Evolutionary conservation across 164 flowering plant genomes (phyloP).

Genomic region (Vitis cinerea): DNA sequence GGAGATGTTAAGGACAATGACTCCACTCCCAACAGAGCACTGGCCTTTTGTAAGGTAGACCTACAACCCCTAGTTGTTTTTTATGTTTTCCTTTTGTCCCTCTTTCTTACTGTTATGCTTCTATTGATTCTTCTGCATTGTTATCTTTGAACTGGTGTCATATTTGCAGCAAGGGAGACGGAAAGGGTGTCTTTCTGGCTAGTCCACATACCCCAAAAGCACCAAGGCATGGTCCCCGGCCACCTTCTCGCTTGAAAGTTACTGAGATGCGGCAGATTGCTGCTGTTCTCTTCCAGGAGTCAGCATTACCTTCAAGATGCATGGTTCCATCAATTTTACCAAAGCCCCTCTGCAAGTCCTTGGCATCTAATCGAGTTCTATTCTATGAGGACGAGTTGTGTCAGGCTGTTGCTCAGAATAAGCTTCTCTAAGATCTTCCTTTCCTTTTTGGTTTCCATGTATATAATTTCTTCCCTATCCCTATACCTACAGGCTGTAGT

Average conservation of each 20-base stretch:
- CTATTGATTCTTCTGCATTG: background rate
- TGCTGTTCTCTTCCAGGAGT: constrained; percentile 80
- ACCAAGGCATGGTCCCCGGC: constrained; percentile 76
- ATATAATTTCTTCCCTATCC: constrained; percentile 25
- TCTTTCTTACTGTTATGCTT: background rate
- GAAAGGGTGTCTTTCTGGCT: constrained; percentile 31
- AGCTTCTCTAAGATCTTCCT: constrained; percentile 50
- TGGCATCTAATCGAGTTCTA: constrained; percentile 78
- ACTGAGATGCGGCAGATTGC: constrained; percentile 70
- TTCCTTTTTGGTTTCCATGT: constrained; percentile 25
- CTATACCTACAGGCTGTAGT: constrained; percentile 6
- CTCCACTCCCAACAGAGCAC: constrained; percentile 76
- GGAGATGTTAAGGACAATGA: constrained; percentile 70
- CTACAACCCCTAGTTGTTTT: background rate
- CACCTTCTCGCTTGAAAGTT: constrained; percentile 61
- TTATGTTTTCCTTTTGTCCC: background rate
- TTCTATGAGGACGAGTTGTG: constrained; percentile 92
- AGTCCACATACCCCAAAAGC: constrained; percentile 88
- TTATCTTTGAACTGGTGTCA: background rate
- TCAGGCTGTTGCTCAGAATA: constrained; percentile 96
- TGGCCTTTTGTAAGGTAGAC: constrained; percentile 78
- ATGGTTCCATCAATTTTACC: constrained; percentile 60
- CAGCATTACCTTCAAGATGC: constrained; percentile 55
- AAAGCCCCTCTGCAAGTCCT: constrained; percentile 59
- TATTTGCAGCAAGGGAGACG: constrained; percentile 61